Evolutionary conservation across 768 basidiomycete species (phyloP), one percentile per base, ranked within the genome.

Genomic region (Ramaria rubella): DNA sequence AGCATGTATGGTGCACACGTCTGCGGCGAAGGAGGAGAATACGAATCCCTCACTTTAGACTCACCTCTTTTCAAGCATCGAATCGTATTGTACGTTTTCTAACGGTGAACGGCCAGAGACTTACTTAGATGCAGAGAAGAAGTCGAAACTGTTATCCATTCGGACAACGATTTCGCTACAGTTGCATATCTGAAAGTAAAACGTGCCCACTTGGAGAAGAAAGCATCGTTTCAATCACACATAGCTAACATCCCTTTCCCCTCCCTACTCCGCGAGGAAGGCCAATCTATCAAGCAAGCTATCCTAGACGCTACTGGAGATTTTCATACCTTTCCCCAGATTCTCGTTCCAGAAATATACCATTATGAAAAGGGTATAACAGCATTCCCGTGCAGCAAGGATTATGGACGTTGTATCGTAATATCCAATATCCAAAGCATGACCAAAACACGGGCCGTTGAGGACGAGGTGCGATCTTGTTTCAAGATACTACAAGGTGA

Each of bases 11-110:
- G 94, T 4, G 85, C 87, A 0, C 96, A 99, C 66, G 80, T 95
- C 1, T 97, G 95, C 60, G 96, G 96, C 9, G 96, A 99, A 72
- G 96, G 96, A 1, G 96, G 96, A 2, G 96, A 99, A 72, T 99
- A 97, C 69, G 96, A 99, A 68, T 90, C 87, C 0, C 74, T 98
- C 57, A 97, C 95, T 1, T 73, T 94, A 12, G 90, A 96, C 62
- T 89, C 87, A 59, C 90, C 94, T 0, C 65, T 95, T 12, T 98
- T 94, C 80, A 90, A 90, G 62, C 77, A 78, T 36, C 75, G 79
- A 9, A 86, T 99, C 33, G 67, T 73, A 6, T 67, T 97, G 85
- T 91, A 23, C 17, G 12, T 31, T 8, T 38, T 50, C 30, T 38
- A 38, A 11, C 4, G 2, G 1, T 26, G 42, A 12, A 23, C 27